Base-by-base conservation (phyloP, 345 rosid species). In the Tarenaya hassleriana region DNA sequence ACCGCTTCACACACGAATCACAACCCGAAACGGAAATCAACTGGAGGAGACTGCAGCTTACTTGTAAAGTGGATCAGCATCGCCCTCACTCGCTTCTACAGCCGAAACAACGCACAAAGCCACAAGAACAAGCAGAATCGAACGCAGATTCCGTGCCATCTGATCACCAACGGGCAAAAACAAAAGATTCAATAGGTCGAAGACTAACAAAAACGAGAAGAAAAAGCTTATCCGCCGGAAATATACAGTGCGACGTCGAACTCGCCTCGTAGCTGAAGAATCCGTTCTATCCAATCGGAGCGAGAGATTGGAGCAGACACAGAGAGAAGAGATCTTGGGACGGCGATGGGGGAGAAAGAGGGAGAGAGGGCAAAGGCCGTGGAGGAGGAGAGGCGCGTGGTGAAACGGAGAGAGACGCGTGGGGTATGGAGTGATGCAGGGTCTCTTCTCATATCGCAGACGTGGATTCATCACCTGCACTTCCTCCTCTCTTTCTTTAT, bases 51-150 rank as follows among this genome's bases (percentile, higher is more conserved):
- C 29, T 24, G 29, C 29, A 24, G 29, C 54, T 69, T 52, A 90
- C 97, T 58, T 76, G 86, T 77, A 90, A 75, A 73, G 61, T 69
- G 87, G 92, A 86, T 90, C 96, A 60, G 84, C 64, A 57, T 90
- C 97, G 49, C 97, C 97, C 10, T 70, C 77, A 35, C 84, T 86
- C 7, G 92, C 88, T 65, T 73, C 43, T 5, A 82, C 71, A n/a
- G 51, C 32, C 15, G 68, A 60, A 20, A 66, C 58, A 46, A 83
- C 58, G 40, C 45, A 69, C 41, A 48, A 56, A 15, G 70, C 52
- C 27, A 52, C 54, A 43, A 65, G 16, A 50, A 69, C 5, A 52
- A 80, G 70, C 66, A 70, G 34, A 63, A 73, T 63, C 76, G 63
- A 50, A 38, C 67, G 48, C 41, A 45, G 41, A 48, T 33, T 58